phyloP scores from a whole-genome alignment of 1,284 basidiomycete species.

The Fomitopsis pinicola region DNA sequence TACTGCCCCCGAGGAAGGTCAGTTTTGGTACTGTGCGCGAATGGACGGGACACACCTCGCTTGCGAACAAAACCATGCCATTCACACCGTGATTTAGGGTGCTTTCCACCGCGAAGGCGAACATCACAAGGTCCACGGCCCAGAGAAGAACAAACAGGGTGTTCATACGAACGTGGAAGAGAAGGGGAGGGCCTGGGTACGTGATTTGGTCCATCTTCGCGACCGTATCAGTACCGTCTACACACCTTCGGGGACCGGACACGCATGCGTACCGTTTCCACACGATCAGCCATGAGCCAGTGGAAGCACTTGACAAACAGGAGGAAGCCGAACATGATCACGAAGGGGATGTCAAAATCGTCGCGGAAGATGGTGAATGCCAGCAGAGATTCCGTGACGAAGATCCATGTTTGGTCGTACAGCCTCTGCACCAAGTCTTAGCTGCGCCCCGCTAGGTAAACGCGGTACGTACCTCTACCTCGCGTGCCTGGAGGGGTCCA shows the following conservation, averaged over 20 bases:
- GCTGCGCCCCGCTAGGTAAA: slow-evolving; percentile 12
- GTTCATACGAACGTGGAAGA: slow-evolving; percentile 85
- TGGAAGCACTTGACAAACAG: slow-evolving; percentile 98
- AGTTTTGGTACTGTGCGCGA: neutral
- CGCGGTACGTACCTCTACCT: slow-evolving; percentile 79
- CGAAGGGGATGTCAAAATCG: slow-evolving; percentile 90
- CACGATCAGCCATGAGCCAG: slow-evolving; percentile 91
- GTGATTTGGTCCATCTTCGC: slow-evolving; percentile 93
- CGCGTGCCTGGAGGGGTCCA: slow-evolving; percentile 81
- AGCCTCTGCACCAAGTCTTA: slow-evolving; percentile 59
- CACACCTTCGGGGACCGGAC: neutral
- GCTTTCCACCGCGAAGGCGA: slow-evolving; percentile 74
- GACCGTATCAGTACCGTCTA: neutral
- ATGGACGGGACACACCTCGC: slow-evolving; percentile 60
- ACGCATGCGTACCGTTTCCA: slow-evolving; percentile 81
- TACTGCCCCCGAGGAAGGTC: slow-evolving; percentile 49
- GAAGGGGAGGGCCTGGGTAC: slow-evolving; percentile 74
- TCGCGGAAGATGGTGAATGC: slow-evolving; percentile 97
- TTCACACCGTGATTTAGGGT: slow-evolving; percentile 79
- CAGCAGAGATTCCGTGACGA: slow-evolving; percentile 92
- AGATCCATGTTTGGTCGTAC: slow-evolving; percentile 96
- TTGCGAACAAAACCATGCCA: slow-evolving; percentile 91
- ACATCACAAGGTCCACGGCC: slow-evolving; percentile 69
- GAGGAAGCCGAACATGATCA: slow-evolving; percentile 87
- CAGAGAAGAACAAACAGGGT: slow-evolving; percentile 68